Percentiles rank a stretch among this genome's conserved stretches.
Evolutionary conservation across 148 eudicot genomes (phyloP).

Genomic region (Limonium bicolor): DNA sequence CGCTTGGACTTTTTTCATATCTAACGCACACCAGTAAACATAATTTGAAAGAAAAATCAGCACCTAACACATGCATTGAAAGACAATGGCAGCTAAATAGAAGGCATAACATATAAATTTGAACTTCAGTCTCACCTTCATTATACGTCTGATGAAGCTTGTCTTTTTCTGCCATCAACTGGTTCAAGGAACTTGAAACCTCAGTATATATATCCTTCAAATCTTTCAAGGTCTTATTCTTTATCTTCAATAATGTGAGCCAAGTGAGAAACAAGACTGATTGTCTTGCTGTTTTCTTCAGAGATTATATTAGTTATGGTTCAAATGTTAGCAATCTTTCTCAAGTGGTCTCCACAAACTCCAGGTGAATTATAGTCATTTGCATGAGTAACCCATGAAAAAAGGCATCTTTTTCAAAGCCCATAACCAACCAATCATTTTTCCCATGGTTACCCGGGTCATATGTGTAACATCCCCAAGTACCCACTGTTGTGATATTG

Average conservation of each 20-base stretch:
- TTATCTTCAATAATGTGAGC: constrained; percentile 49
- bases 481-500: no score
- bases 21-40: constrained; percentile 39
- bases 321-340: constrained; percentile 71
- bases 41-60: no score
- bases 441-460: constrained; percentile 73
- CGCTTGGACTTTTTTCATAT: constrained; percentile 64
- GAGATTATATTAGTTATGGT: constrained; percentile 61
- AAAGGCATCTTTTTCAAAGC: constrained; percentile 37
- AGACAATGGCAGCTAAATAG: no score
- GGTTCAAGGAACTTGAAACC: constrained; percentile 28
- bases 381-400: constrained; percentile 95
- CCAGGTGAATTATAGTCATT: constrained; percentile 66
- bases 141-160: constrained; percentile 66
- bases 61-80: no score
- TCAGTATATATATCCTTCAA: constrained; percentile 36
- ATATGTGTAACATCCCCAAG: no score
- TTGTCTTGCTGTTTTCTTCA: constrained; percentile 52
- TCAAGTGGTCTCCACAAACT: constrained; percentile 68
- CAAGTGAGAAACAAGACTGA: constrained; percentile 56
- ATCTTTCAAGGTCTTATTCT: constrained; percentile 47
- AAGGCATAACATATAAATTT: no score
- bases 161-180: constrained; percentile 64
- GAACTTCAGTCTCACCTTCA: no score
- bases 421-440: constrained; percentile 53